Conservation (phyloP, 768 basidiomycete species). For the Boletus huronensis region DNA sequence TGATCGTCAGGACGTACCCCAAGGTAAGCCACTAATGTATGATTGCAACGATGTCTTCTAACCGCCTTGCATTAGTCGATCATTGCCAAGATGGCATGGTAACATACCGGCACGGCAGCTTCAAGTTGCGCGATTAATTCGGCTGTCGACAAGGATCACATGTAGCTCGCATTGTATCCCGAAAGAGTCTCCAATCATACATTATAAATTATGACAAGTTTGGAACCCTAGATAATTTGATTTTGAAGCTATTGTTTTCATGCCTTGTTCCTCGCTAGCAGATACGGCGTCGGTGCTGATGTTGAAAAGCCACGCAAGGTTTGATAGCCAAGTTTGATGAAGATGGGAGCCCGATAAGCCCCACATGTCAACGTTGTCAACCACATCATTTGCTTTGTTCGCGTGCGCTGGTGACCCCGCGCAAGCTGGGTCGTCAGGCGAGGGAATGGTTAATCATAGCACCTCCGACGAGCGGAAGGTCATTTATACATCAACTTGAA, state of each 20-base stretch:
- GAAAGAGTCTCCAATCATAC: not conserved
- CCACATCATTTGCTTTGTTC: not conserved
- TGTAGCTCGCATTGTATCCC: not conserved
- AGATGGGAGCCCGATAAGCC: not conserved
- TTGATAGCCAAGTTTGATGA: not conserved
- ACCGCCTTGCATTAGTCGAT: conserved; percentile 27
- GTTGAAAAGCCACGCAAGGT: no score
- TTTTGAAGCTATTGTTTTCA: not conserved
- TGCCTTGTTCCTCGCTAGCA: not conserved
- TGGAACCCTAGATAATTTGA: not conserved
- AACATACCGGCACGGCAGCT: not conserved
- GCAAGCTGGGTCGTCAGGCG: not conserved
- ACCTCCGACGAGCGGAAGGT: not conserved
- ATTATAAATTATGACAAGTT: not conserved
- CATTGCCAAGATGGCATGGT: conserved; percentile 39
- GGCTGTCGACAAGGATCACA: not conserved
- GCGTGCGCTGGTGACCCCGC: no score
- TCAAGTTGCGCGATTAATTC: not conserved
- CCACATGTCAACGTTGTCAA: not conserved
- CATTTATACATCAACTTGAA: not conserved
- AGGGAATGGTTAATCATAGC: not conserved
- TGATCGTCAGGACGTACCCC: conserved; percentile 42
- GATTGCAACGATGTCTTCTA: conserved; percentile 3
- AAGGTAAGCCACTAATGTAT: conserved; percentile 28
- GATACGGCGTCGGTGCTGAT: no score